These are phyloP conservation scores for Staphylotrichum longicolle DNA, from an alignment of 495 filamentous ascomycete genomes.

Conservation along the genomic window DNA sequence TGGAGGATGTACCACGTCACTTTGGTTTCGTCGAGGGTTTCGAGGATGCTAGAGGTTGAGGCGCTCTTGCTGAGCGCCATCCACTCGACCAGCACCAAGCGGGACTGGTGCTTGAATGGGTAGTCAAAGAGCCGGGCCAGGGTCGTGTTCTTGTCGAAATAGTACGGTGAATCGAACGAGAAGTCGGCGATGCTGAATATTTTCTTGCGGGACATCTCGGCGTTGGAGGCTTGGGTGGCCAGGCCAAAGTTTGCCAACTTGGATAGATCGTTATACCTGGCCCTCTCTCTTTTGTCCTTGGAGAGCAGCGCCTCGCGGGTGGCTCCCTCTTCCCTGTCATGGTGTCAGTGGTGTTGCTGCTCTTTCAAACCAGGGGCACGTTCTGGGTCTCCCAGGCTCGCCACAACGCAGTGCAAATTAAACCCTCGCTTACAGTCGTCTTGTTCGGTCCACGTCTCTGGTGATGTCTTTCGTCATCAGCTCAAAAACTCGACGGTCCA, in stretches of 20 bases:
- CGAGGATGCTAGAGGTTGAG: background rate
- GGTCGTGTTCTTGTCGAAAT: constrained; percentile 14
- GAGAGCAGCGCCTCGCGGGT: constrained; percentile 7
- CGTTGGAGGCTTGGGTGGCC: constrained; percentile 1
- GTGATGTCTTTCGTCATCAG: background rate
- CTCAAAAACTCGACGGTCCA: constrained; percentile 1
- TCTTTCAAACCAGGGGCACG: too few relatives aligned
- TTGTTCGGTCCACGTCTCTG: background rate
- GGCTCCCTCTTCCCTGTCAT: constrained; percentile 9
- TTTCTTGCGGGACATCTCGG: constrained; percentile 13
- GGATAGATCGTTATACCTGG: constrained; percentile 1
- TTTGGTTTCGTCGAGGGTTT: constrained; percentile 16
- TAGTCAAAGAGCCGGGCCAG: constrained; percentile 20
- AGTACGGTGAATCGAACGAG: constrained; percentile 16
- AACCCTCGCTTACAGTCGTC: background rate
- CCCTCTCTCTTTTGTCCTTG: background rate
- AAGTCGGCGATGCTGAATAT: constrained; percentile 17
- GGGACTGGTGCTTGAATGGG: constrained; percentile 17
- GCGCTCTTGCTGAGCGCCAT: background rate
- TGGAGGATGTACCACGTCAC: constrained; percentile 17
- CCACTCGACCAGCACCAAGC: constrained; percentile 19
- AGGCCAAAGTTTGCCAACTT: constrained; percentile 17
- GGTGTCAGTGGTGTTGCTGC: too few relatives aligned
- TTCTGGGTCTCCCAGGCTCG: too few relatives aligned
- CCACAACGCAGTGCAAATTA: too few relatives aligned